A percentile compares a stretch with the other conserved stretches of the same genome.
Evolutionary conservation across 495 filamentous ascomycete genomes (phyloP).

Genomic region (Recurvomyces mirabilis): DNA sequence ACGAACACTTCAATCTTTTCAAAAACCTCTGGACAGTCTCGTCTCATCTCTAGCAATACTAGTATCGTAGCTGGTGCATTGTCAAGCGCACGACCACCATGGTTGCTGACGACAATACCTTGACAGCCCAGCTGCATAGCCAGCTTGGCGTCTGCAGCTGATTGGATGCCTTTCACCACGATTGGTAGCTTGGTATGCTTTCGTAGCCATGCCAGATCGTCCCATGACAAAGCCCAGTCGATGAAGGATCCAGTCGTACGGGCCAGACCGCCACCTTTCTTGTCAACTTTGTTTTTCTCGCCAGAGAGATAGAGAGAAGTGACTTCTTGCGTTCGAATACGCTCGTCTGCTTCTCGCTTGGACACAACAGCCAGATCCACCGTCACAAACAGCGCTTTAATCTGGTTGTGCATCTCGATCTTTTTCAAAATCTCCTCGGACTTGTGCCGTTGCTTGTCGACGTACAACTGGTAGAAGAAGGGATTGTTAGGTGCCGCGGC

Average conservation of each 20-base stretch:
- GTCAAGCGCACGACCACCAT: slow-evolving; percentile 60
- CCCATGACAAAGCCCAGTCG: slow-evolving; percentile 35
- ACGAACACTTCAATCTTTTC: slow-evolving; percentile 51
- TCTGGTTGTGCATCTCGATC: slow-evolving; percentile 13
- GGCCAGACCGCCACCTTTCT: slow-evolving; percentile 57
- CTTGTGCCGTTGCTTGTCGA: slow-evolving; percentile 59
- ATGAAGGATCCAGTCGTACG: slow-evolving; percentile 63
- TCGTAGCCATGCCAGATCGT: slow-evolving; percentile 40
- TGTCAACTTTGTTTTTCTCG: slow-evolving; percentile 49
- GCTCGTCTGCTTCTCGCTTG: slow-evolving; percentile 30
- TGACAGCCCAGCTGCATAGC: slow-evolving; percentile 46
- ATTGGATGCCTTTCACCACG: slow-evolving; percentile 56
- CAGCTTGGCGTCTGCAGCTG: slow-evolving; percentile 45
- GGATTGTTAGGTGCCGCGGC: slow-evolving; percentile 19
- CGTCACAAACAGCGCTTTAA: slow-evolving; percentile 30
- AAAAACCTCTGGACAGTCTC: slow-evolving; percentile 49
- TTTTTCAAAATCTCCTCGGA: slow-evolving; percentile 42
- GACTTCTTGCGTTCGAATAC: slow-evolving; percentile 39
- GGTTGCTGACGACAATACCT: slow-evolving; percentile 54
- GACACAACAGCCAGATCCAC: slow-evolving; percentile 30
- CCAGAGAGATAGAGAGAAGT: slow-evolving; percentile 45
- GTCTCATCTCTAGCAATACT: slow-evolving; percentile 52
- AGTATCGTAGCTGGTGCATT: slow-evolving; percentile 48
- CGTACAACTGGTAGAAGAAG: slow-evolving; percentile 76
- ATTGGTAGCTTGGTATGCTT: slow-evolving; percentile 37